Evolutionary conservation across 768 basidiomycete genomes (phyloP), one percentile per base, ranked within the genome.

Genomic region (Tulasnella sp.): DNA sequence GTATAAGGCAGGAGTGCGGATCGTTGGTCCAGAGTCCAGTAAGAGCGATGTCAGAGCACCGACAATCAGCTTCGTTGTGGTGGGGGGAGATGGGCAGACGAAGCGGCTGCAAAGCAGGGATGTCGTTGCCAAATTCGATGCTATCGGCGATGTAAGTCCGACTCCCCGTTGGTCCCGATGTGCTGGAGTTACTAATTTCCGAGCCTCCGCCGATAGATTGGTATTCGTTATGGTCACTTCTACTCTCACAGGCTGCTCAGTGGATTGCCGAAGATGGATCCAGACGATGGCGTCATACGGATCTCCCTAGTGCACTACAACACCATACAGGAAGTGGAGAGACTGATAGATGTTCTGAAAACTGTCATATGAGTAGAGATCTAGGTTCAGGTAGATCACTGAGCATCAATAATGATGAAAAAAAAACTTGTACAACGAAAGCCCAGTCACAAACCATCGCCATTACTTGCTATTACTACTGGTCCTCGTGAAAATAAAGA

Each of bases 231-330:
- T 60, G 87, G 87, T 1, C 83, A 89, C 67, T 88, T 84, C 67
- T 88, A 88, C 66, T 85, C 87, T 2, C 84, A 84, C 66, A 80
- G 79, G 0, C 71, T 87, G 15, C 70, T 85, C 8, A 72, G 76
- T 5, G 70, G 72, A 26, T 24, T 51, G 21, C 70, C 85, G 8
- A 68, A 67, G 17, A 79, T 47, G 27, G 79, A 85, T 64, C 67
- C 75, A 0, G 73, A 77, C 0, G 85, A 88, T 61, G 85, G 81
- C 0, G 82, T 86, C 2, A 83, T 88, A 21, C 78, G 88, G 3
- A 80, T 88, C 56, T 87, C 85, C 1, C 68, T 89, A 26, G 85
- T 87, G 23, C 88, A 89, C 65, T 87, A 88, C 65, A 88, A 88
- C 66, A 88, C 87, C 0, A 73, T 84, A 2, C 77, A 81, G 60